phyloP scores from a whole-genome alignment of 78 protist genomes.

The Capsaspora owczarzaki region DNA sequence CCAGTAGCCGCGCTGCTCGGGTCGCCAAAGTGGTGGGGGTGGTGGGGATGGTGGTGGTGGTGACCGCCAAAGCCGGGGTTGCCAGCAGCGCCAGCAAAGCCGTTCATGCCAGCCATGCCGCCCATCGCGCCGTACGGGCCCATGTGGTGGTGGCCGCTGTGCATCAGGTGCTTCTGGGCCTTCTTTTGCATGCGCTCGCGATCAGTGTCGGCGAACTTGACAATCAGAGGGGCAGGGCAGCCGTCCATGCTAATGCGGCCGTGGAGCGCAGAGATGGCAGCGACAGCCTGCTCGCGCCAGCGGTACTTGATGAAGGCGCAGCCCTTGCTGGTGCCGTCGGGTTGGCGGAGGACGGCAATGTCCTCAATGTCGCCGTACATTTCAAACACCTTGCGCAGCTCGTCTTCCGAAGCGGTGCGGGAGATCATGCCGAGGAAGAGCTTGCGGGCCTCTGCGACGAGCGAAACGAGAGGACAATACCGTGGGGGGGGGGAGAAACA shows the following conservation, averaged over 20 bases:
- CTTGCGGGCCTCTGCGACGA: slow-evolving; percentile 10
- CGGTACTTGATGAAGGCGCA: slow-evolving; percentile 66
- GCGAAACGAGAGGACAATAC: background rate
- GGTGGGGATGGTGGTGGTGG: background rate
- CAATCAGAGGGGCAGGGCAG: slow-evolving; percentile 35
- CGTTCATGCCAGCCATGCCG: too few relatives aligned
- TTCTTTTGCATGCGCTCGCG: slow-evolving; percentile 22
- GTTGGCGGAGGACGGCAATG: slow-evolving; percentile 11
- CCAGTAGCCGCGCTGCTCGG: background rate
- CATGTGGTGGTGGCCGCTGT: background rate
- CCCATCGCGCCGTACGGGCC: background rate
- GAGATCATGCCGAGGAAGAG: slow-evolving; percentile 74
- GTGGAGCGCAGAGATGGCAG: slow-evolving; percentile 36
- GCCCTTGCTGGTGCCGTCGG: slow-evolving; percentile 52
- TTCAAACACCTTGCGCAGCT: slow-evolving; percentile 26
- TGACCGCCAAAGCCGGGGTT: background rate
- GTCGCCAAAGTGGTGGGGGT: background rate
- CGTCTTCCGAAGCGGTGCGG: slow-evolving; percentile 29
- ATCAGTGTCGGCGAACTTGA: slow-evolving; percentile 67
- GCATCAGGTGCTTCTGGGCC: background rate
- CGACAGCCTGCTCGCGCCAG: slow-evolving; percentile 26
- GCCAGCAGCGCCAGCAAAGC: background rate
- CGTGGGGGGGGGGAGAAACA: background rate
- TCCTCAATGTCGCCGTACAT: slow-evolving; percentile 31
- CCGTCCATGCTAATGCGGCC: slow-evolving; percentile 13